Evolutionary conservation across 495 filamentous ascomycete species (phyloP).

Genomic region (Hypoxylon intermedium): DNA sequence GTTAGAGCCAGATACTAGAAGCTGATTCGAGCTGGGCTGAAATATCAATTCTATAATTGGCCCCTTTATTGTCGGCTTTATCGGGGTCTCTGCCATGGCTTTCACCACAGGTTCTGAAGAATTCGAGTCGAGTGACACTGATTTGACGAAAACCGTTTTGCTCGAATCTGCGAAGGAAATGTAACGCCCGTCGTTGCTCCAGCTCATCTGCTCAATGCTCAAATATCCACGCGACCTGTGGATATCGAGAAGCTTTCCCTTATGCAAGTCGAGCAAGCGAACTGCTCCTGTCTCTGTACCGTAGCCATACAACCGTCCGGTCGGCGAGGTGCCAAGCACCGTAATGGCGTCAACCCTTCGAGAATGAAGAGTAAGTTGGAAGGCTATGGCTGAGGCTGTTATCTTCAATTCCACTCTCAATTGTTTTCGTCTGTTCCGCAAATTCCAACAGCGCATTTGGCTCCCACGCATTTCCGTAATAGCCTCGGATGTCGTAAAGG

Average conservation of each 20-base stretch:
- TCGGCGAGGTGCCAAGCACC: slow-evolving; percentile 24
- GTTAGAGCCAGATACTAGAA: slow-evolving; percentile 1
- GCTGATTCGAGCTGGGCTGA: not conserved
- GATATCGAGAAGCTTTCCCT: slow-evolving; percentile 24
- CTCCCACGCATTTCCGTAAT: slow-evolving; percentile 42
- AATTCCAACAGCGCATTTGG: slow-evolving; percentile 36
- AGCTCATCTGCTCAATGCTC: slow-evolving; percentile 38
- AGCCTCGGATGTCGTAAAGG: slow-evolving; percentile 41
- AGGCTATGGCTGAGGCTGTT: not conserved
- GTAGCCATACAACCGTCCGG: slow-evolving; percentile 35
- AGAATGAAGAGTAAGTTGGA: not conserved
- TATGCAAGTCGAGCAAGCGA: slow-evolving; percentile 23
- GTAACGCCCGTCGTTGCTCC: slow-evolving; percentile 35
- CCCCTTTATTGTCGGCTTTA: slow-evolving; percentile 6
- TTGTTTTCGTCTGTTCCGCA: slow-evolving; percentile 28
- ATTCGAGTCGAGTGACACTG: not conserved
- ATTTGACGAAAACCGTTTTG: slow-evolving; percentile 29
- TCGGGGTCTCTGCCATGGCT: not conserved
- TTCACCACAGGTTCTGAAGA: not conserved
- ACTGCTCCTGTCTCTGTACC: slow-evolving; percentile 35
- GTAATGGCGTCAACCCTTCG: slow-evolving; percentile 32
- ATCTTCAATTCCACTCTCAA: not conserved
- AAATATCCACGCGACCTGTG: slow-evolving; percentile 20
- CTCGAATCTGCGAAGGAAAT: slow-evolving; percentile 35
- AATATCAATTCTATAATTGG: slow-evolving; percentile 12